These are phyloP conservation scores for Phytophthora rubi DNA, from an alignment of 352 stramenopile species.

Conservation along the genomic window DNA sequence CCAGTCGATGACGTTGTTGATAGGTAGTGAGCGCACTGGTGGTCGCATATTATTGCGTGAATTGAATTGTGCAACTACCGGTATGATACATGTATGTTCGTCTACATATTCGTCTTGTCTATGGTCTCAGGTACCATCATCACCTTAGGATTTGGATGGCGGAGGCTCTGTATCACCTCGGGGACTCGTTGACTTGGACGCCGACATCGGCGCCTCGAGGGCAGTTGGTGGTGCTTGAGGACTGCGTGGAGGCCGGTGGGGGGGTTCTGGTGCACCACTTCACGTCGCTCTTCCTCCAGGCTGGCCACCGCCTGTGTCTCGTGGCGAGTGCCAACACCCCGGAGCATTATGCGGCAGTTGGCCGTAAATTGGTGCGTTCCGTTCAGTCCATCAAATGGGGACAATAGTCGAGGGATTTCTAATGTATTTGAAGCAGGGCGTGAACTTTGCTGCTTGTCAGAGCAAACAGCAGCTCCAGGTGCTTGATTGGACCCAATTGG, in stretches of 20 bases:
- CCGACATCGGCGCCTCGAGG: slow-evolving; percentile 53
- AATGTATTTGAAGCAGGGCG: slow-evolving; percentile 34
- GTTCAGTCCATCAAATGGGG: neutral
- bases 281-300: slow-evolving; percentile 71
- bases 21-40: too few species aligned
- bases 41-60: too few species aligned
- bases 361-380: slow-evolving; percentile 64
- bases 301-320: slow-evolving; percentile 71
- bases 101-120: slow-evolving; percentile 13
- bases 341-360: slow-evolving; percentile 69
- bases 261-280: slow-evolving; percentile 81
- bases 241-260: slow-evolving; percentile 59
- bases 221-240: slow-evolving; percentile 64
- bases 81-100: too few species aligned
- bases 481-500: slow-evolving; percentile 46
- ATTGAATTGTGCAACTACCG: too few species aligned
- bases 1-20: too few species aligned
- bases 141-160: slow-evolving; percentile 43
- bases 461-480: slow-evolving; percentile 47
- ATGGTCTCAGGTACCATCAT: slow-evolving; percentile 11
- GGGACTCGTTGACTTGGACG: slow-evolving; percentile 61
- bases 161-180: slow-evolving; percentile 59
- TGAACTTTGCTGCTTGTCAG: slow-evolving; percentile 51
- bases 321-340: slow-evolving; percentile 51
- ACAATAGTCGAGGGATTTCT: neutral